A percentile compares a stretch with the other conserved stretches of the same genome.
phyloP scores from a whole-genome alignment of 129 eudicot species.

The Erigeron canadensis region DNA sequence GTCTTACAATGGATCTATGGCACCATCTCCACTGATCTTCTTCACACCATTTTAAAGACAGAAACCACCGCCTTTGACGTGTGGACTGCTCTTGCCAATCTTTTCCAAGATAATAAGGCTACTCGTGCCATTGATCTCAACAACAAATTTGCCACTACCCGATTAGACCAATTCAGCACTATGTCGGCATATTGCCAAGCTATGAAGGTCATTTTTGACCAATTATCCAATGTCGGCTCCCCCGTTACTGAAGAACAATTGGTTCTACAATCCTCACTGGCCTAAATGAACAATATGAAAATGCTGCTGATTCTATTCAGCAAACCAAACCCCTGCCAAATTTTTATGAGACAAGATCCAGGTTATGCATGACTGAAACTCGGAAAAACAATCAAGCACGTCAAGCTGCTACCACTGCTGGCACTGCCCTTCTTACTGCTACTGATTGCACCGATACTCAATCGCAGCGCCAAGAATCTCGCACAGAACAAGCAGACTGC shows the following conservation, averaged over 20 bases:
- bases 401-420: not conserved
- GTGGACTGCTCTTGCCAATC: not conserved
- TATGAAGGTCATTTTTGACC: not conserved
- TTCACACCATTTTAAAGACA: not conserved
- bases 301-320: not conserved
- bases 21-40: slow-evolving; percentile 8
- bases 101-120: not conserved
- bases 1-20: slow-evolving; percentile 15
- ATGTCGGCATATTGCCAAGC: not conserved
- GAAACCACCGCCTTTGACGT: not conserved
- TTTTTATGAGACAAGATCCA: not conserved
- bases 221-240: not conserved
- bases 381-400: not conserved
- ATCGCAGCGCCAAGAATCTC: not conserved
- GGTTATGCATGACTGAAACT: not conserved
- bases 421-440: not conserved
- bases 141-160: not conserved
- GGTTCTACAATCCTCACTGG: not conserved
- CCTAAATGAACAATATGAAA: slow-evolving; percentile 3
- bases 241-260: not conserved
- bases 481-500: no score
- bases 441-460: not conserved
- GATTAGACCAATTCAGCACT: not conserved
- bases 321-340: not conserved
- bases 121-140: not conserved